These are phyloP conservation scores for Cadophora gregata DNA, from an alignment of 2,329 filamentous ascomycete species.

Conservation along the genomic window DNA sequence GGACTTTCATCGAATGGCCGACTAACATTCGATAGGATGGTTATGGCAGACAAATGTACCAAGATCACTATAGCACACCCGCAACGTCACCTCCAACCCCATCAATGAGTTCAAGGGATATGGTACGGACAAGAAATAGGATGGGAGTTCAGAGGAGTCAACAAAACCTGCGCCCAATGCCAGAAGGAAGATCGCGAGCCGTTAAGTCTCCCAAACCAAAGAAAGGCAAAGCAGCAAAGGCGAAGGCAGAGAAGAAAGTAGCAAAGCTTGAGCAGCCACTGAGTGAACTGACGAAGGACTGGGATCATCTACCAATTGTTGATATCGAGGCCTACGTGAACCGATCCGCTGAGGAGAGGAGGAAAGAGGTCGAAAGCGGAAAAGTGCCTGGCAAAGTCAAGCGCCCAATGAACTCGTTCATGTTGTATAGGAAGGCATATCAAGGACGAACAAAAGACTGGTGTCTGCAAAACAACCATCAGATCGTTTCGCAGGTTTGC, in stretches of 20 bases:
- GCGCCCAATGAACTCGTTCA: constrained; percentile 96
- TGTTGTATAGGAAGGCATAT: constrained; percentile 94
- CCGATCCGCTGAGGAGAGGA: constrained; percentile 69
- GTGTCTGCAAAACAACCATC: constrained; percentile 88
- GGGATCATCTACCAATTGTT: constrained; percentile 65
- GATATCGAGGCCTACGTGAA: constrained; percentile 85
- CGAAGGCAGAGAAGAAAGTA: constrained; percentile 52
- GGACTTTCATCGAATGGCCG: not conserved
- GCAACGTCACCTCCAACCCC: constrained; percentile 59
- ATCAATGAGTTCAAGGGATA: constrained; percentile 39
- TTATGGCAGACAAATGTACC: constrained; percentile 30
- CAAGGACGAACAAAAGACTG: constrained; percentile 84
- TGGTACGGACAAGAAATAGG: constrained; percentile 42
- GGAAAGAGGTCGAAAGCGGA: constrained; percentile 69
- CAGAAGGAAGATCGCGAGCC: constrained; percentile 35
- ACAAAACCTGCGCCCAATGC: constrained; percentile 39
- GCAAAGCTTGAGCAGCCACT: constrained; percentile 69
- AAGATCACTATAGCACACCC: constrained; percentile 56
- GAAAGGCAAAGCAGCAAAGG: constrained; percentile 46
- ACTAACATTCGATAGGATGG: constrained; percentile 37
- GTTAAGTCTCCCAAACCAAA: constrained; percentile 44
- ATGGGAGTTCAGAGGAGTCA: constrained; percentile 35
- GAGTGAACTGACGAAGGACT: constrained; percentile 71
- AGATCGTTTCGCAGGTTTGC: constrained; percentile 87
- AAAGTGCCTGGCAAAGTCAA: constrained; percentile 79